Evolutionary conservation across 805 yeast species (phyloP).

Genomic region (Metschnikowia cerradonensis): DNA sequence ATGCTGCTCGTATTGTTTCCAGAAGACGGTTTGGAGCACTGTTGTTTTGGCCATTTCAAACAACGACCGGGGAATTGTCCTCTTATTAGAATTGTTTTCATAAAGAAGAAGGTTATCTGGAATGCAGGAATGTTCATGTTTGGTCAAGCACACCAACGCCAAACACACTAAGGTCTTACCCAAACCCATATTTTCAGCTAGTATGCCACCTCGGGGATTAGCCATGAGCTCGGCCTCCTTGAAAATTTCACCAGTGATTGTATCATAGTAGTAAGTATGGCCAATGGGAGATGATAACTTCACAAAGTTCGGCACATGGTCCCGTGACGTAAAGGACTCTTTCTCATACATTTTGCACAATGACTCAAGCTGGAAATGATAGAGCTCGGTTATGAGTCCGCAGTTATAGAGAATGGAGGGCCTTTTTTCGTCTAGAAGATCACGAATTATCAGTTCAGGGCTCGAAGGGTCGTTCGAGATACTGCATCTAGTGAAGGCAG

Average conservation of each 20-base stretch:
- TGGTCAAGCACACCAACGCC: constrained; percentile 53
- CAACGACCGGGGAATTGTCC: constrained; percentile 11
- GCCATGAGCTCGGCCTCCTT: constrained; percentile 38
- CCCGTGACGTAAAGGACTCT: constrained; percentile 38
- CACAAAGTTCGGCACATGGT: constrained; percentile 34
- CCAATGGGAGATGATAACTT: constrained; percentile 19
- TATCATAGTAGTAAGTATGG: constrained; percentile 34
- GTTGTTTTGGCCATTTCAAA: constrained; percentile 40
- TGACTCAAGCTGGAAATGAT: constrained; percentile 58
- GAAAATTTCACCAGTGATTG: constrained; percentile 25
- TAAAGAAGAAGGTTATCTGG: constrained; percentile 31
- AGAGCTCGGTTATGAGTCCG: constrained; percentile 51
- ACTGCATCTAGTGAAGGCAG: neutral
- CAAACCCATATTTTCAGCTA: constrained; percentile 67
- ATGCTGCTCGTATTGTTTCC: constrained; percentile 46
- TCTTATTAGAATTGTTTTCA: constrained; percentile 4
- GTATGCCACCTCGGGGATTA: constrained; percentile 57
- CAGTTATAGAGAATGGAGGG: neutral
- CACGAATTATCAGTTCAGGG: constrained; percentile 9
- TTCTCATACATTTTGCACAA: constrained; percentile 55
- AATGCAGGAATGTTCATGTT: constrained; percentile 44
- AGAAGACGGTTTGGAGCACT: constrained; percentile 47
- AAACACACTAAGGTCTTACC: constrained; percentile 62
- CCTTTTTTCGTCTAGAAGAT: constrained; percentile 2
- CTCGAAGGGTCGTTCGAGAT: constrained; percentile 10